phyloP scores from a whole-genome alignment of 352 stramenopile species.

The Phytophthora europaea region DNA sequence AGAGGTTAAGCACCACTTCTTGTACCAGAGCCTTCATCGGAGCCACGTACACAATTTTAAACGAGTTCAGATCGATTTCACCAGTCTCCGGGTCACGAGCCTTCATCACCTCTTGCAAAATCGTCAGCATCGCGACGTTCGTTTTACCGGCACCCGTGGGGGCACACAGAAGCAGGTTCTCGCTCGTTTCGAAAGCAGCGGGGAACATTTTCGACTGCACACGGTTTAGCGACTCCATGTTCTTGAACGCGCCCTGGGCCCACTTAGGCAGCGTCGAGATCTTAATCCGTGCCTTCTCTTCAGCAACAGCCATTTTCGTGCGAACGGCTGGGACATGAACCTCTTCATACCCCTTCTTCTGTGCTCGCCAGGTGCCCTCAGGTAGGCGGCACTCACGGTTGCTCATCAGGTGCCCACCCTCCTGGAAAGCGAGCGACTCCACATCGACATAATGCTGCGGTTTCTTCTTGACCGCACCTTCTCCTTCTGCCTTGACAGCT shows the following conservation, averaged over 20 bases:
- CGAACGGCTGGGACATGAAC: conserved; percentile 99
- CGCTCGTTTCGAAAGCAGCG: conserved; percentile 91
- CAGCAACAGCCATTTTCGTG: conserved; percentile 72
- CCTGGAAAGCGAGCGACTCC: conserved; percentile 94
- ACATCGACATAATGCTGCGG: conserved; percentile 95
- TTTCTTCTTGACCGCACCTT: conserved; percentile 57
- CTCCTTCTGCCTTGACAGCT: conserved; percentile 23
- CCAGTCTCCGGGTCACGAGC: conserved; percentile 82
- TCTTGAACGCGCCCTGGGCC: conserved; percentile 96
- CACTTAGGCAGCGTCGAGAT: conserved; percentile 96
- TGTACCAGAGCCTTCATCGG: conserved; percentile 99
- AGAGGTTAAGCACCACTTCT: conserved; percentile 99
- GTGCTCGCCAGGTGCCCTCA: conserved; percentile 96
- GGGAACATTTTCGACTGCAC: conserved; percentile 99
- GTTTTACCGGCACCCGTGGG: conserved; percentile 99
- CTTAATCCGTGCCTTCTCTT: conserved; percentile 85
- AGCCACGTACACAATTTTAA: conserved; percentile 99
- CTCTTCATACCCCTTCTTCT: conserved; percentile 99
- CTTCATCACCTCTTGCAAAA: conserved; percentile 98
- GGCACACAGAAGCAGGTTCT: conserved; percentile 99
- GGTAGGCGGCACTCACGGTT: conserved; percentile 98
- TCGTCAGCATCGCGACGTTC: conserved; percentile 98
- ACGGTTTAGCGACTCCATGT: conserved; percentile 99
- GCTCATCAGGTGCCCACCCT: conserved; percentile 98
- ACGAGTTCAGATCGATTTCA: conserved; percentile 95